A percentile compares a stretch with the other conserved stretches of the same genome.
Conservation (phyloP, 139 green algal species). For the Micractinium sp. region DNA sequence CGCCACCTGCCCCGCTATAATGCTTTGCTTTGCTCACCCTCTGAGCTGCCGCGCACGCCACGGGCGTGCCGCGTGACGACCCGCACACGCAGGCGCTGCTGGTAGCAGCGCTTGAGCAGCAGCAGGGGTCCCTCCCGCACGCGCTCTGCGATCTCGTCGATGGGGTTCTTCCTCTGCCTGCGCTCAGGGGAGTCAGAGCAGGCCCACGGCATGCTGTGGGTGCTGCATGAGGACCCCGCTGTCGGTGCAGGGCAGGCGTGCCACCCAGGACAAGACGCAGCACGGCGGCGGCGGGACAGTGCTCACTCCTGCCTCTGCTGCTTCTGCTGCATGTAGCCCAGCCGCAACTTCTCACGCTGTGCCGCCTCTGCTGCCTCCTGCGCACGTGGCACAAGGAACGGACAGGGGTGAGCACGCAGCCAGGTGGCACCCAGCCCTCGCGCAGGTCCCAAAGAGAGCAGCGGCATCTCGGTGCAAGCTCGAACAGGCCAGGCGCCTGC, state of each 20-base stretch:
- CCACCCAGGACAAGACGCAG: not conserved
- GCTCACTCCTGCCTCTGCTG: conserved; percentile 24
- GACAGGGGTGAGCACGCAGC: too few relatives aligned
- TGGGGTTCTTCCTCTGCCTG: conserved; percentile 3
- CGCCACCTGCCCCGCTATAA: too few relatives aligned
- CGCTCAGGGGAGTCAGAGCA: not conserved
- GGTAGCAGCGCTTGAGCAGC: conserved; percentile 44
- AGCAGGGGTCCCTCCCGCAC: conserved; percentile 55
- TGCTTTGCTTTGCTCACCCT: conserved; percentile 9
- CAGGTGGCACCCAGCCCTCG: too few relatives aligned
- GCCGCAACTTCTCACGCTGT: conserved; percentile 9
- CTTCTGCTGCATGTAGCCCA: conserved; percentile 14
- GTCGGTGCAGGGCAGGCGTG: not conserved
- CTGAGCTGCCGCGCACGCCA: conserved; percentile 66
- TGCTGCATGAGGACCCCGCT: not conserved
- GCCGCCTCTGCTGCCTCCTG: conserved; percentile 29
- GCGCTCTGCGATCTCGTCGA: conserved; percentile 39
- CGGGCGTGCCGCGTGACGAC: conserved; percentile 74
- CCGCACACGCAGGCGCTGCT: conserved; percentile 42
- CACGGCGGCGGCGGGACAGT: not conserved
- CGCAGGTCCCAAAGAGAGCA: too few relatives aligned
- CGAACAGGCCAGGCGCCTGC: not conserved
- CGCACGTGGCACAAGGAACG: not conserved
- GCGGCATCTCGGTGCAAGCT: too few relatives aligned
- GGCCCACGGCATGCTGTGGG: not conserved